Base-by-base conservation (phyloP, 495 filamentous ascomycete genomes). In the Xylaria venustula region DNA sequence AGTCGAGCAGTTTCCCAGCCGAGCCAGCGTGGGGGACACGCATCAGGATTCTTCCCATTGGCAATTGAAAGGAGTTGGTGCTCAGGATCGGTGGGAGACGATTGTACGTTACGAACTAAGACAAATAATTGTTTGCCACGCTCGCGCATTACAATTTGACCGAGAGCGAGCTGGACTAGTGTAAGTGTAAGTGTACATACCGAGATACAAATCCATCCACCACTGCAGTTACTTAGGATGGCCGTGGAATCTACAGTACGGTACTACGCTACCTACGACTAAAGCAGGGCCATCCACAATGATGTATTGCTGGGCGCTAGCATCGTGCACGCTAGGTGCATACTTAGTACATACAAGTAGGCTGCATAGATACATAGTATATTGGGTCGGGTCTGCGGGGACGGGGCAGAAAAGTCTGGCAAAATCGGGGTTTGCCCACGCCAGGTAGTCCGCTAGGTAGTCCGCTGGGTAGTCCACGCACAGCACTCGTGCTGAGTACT, bases 101-200 rank as follows among this genome's bases (percentile, higher is more conserved):
- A 15, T 40, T 40, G 37, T 3, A 8, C 15, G 37, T 40, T 9
- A 40, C 7, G 15, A 7, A 40, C 3, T 3, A 40, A 15, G 37
- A 40, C 37, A 40, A 40, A 40, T 40, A 40, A 40, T 1, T 32
- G 36, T 32, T 55, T 55, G 53, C 40, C 53, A 55, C 40, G 26
- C 6, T 34, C 53, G 53, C 53, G 53, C 30, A 55, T 55, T 44
- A 30, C 14, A 45, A 41, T 55, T 55, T 55, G 40, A 44, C 53
- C 53, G 53, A 55, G 52, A 37, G 37, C 52, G 36, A 44, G 14
- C 23, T n/a, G 22, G 37, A 30, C 25, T 23, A 23, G 17, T 34
- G n/a, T n/a, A n/a, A 53, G 11, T 34, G 12, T 5, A 34, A 4
- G 4, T 4, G 30, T 5, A 11, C 30, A 5, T 34, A 11, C 30